These are phyloP conservation scores for Daldinia vernicosa DNA, from an alignment of 495 filamentous ascomycete species.

Conservation along the genomic window DNA sequence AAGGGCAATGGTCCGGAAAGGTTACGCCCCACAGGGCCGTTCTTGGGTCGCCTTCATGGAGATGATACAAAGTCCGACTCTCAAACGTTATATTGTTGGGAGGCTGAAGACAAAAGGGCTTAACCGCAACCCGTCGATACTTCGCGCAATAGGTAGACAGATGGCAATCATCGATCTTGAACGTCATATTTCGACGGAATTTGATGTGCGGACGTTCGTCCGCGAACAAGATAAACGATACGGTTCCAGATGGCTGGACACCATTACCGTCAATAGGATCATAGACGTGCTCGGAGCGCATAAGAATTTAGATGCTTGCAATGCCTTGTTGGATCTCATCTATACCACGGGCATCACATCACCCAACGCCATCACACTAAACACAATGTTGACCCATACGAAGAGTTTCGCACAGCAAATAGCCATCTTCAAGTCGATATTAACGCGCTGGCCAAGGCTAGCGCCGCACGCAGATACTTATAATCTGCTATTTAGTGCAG, in stretches of 20 bases:
- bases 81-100: slow-evolving; percentile 48
- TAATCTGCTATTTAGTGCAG: slow-evolving; percentile 46
- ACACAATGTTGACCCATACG: slow-evolving; percentile 50
- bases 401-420: slow-evolving; percentile 39
- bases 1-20: slow-evolving; percentile 45
- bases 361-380: slow-evolving; percentile 46
- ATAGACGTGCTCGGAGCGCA: slow-evolving; percentile 45
- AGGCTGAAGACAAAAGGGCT: slow-evolving; percentile 47
- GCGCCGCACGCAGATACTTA: slow-evolving; percentile 36
- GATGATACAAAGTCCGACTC: slow-evolving; percentile 50
- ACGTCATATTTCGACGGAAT: slow-evolving; percentile 27
- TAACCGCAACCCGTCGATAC: slow-evolving; percentile 30
- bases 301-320: slow-evolving; percentile 37
- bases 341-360: background rate
- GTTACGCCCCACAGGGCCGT: slow-evolving; percentile 41
- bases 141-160: slow-evolving; percentile 42
- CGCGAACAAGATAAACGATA: slow-evolving; percentile 47
- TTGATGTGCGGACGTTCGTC: slow-evolving; percentile 42
- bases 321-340: slow-evolving; percentile 43
- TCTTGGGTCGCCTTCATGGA: slow-evolving; percentile 55
- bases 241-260: slow-evolving; percentile 50
- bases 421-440: slow-evolving; percentile 12
- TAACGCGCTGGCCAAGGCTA: slow-evolving; percentile 23
- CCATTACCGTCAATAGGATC: slow-evolving; percentile 45
- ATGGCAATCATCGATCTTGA: slow-evolving; percentile 50